Base-by-base conservation (phyloP, 305 asterid genomes). In the Fraxinus nigra region DNA sequence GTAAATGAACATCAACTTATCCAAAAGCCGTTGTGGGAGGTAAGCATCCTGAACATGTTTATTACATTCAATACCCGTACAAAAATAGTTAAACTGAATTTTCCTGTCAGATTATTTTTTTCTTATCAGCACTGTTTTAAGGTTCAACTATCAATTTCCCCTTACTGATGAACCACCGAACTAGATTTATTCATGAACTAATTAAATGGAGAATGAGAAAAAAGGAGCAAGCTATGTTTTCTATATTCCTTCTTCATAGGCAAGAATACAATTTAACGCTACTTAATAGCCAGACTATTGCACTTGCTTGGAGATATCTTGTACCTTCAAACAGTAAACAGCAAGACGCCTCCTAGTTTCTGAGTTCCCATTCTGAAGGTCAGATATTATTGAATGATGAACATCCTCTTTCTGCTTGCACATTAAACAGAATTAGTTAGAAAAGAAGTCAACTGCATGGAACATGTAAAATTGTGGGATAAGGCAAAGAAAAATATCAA, bases 21-120 rank as follows among this genome's bases (percentile, higher is more conserved):
- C 99, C 92, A 96, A 87, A 79, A 96, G 97, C 75, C 99, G 96
- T 82, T 96, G 99, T 40, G 99, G 99, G 86, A 96, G 99, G 92
- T 96, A 94, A 81, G 99, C 99, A 89, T 96, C 98, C 99, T 96
- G 89, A 80, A 87, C 54, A 78, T 22, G n/a, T 9, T 70, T 76
- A 76, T 70, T 33, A 37, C 65, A 76, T 84, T 86, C 87, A 83
- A 73, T 78, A 79, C 74, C 78, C 78, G 69, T 61, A 83, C 34
- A 61, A n/a, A 69, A 11, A 75, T n/a, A 80, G 80, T 34, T 72
- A 77, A 81, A 76, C 82, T 51, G 54, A 30, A 37, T 77, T 11
- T 69, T 14, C 75, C 38, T 0, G 40, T 69, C 40, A 30, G 22
- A 30, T 18, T 30, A 69, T 69, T 28, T 28, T 74, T 70, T 80